A percentile compares a stretch with the other conserved stretches of the same genome.
These are phyloP conservation scores for Lagenaria siceraria DNA, from an alignment of 306 rosid genomes.

Conservation along the genomic window DNA sequence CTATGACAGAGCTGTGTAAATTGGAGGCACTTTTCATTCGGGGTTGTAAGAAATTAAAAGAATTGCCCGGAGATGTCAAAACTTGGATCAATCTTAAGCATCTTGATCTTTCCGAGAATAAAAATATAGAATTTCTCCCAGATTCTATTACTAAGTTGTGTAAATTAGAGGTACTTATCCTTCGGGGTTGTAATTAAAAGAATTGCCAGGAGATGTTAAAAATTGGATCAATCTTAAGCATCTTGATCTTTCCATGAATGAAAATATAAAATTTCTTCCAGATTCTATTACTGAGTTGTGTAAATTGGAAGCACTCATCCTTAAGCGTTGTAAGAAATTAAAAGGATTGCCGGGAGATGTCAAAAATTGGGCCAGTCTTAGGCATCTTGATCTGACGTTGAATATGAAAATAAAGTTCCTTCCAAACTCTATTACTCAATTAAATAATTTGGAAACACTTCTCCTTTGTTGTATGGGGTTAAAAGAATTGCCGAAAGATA, in stretches of 20 bases:
- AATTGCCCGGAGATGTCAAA: neutral
- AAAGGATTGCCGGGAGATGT: neutral
- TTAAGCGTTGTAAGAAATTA: too few species aligned
- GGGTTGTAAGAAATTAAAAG: too few species aligned
- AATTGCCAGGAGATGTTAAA: neutral
- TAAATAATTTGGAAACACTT: neutral
- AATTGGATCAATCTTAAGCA: too few species aligned
- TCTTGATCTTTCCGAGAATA: neutral
- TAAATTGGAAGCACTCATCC: neutral
- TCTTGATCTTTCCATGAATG: neutral
- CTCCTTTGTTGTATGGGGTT: fast-evolving
- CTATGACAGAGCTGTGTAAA: too few species aligned
- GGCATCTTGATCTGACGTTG: neutral
- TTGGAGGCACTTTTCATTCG: neutral
- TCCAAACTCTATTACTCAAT: neutral
- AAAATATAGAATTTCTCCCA: too few species aligned
- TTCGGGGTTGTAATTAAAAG: neutral
- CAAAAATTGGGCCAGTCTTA: neutral
- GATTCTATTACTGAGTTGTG: too few species aligned
- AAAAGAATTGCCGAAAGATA: neutral
- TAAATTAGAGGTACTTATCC: neutral
- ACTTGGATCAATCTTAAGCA: too few species aligned
- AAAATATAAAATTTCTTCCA: neutral
- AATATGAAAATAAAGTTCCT: neutral
- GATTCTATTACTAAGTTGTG: too few species aligned